Base-by-base conservation (phyloP, 208 protist species). In the Wallacemonas sp. region DNA sequence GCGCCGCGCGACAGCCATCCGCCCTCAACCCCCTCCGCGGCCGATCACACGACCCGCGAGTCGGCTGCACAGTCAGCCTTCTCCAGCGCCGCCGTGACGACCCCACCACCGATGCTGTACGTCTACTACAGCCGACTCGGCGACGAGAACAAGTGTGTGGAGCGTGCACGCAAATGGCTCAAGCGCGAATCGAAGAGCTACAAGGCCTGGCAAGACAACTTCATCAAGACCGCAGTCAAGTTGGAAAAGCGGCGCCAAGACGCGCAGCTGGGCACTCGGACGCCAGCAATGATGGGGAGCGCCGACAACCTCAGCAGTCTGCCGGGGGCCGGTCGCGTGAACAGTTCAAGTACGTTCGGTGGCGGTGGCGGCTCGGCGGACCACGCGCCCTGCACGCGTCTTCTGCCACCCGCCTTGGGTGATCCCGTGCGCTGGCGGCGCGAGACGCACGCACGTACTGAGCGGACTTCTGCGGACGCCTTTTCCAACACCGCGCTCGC, bases 81-180 rank as follows among this genome's bases (percentile, higher is more conserved):
- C 21, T 13, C 17, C n/a, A 15, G 29, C 33, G 8, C 24, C 29
- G 29, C 38, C 50, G 38, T n/a, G 15, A 32, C 57, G 17, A 15
- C 29, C 53, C 66, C 53, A 29, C 66, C 46, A 12, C 66, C 68
- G 6, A 69, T 69, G 21, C 81, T 93, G 29, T 81, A 81, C 34
- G 65, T 93, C 1, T 84, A 86, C 67, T 93, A 89, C 64, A 68
- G 71, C 26, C 66, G 76, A 4, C 68, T 93, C 4, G 83, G 87
- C 8, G 71, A 81, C 26, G 74, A 78, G 46, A 63, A 77, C 52
- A 65, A 65, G 58, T 93, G 78, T 55, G 64, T 87, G 6, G 66
- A 80, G 9, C 19, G 29, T 0, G 83, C 81, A 0, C 73, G 66
- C 13, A 68, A 73, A 50, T 93, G 83, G 81, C 34, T 93, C 6